Evolutionary conservation across 2,329 filamentous ascomycete species (phyloP).

Genomic region (Epichloe sp.): DNA sequence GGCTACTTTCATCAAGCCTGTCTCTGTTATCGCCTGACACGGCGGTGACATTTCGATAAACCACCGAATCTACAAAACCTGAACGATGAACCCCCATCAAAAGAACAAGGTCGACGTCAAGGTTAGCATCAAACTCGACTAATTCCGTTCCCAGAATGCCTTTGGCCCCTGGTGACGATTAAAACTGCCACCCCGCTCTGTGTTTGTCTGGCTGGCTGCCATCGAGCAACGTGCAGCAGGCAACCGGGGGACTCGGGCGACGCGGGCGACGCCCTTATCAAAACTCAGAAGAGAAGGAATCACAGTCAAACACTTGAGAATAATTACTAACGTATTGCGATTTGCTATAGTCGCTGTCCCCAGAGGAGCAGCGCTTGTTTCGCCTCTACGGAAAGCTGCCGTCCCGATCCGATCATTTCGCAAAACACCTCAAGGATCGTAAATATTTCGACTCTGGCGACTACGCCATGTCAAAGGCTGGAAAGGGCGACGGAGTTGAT

Average conservation of each 20-base stretch:
- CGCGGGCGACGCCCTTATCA: background rate
- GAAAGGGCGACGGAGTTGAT: constrained; percentile 88
- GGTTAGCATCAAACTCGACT: constrained; percentile 44
- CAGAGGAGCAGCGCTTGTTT: constrained; percentile 93
- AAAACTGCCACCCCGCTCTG: background rate
- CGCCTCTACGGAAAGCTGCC: constrained; percentile 96
- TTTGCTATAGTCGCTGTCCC: constrained; percentile 59
- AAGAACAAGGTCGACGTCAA: constrained; percentile 97
- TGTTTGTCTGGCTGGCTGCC: background rate
- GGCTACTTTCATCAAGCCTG: background rate
- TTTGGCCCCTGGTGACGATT: background rate
- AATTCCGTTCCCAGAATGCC: background rate
- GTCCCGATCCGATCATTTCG: constrained; percentile 87
- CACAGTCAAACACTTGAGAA: background rate
- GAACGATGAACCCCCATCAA: constrained; percentile 83
- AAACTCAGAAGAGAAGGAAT: background rate
- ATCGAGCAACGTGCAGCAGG: background rate
- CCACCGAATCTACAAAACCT: background rate
- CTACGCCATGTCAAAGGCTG: constrained; percentile 92
- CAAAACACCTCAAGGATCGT: constrained; percentile 98
- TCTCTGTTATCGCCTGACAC: background rate
- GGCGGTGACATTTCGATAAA: background rate
- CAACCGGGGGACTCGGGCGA: background rate
- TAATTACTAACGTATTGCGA: background rate
- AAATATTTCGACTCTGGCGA: constrained; percentile 98